These are phyloP conservation scores for Turritis glabra DNA, from an alignment of 345 rosid species.

Conservation along the genomic window DNA sequence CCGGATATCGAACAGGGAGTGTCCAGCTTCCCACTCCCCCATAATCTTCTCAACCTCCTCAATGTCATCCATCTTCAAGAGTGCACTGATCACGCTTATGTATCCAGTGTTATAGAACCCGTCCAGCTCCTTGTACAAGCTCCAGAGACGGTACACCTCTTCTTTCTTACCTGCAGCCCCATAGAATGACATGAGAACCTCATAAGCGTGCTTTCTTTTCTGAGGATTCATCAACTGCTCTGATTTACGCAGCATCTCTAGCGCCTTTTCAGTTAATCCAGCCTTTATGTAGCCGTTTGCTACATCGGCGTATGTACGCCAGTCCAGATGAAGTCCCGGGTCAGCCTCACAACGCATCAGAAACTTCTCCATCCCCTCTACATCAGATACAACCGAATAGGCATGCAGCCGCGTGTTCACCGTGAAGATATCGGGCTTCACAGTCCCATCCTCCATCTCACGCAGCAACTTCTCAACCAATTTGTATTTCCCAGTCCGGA, in stretches of 20 bases:
- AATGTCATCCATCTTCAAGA: slow-evolving; percentile 54
- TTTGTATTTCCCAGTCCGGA: slow-evolving; percentile 36
- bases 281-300: slow-evolving; percentile 56
- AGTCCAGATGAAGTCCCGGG: slow-evolving; percentile 41
- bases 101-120: slow-evolving; percentile 48
- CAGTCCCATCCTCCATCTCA: slow-evolving; percentile 58
- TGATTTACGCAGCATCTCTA: slow-evolving; percentile 46
- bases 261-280: slow-evolving; percentile 48
- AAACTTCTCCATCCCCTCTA: slow-evolving; percentile 60
- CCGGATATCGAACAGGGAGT: slow-evolving; percentile 41
- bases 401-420: slow-evolving; percentile 54
- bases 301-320: slow-evolving; percentile 46
- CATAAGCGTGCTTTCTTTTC: slow-evolving; percentile 38
- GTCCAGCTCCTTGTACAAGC: slow-evolving; percentile 43
- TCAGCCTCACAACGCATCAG: slow-evolving; percentile 49
- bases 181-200: slow-evolving; percentile 49
- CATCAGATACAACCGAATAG: slow-evolving; percentile 44
- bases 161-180: slow-evolving; percentile 48
- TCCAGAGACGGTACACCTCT: slow-evolving; percentile 62
- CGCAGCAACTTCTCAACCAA: slow-evolving; percentile 47
- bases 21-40: slow-evolving; percentile 57
- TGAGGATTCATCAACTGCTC: slow-evolving; percentile 38
- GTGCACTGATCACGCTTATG: slow-evolving; percentile 51
- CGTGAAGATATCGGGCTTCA: slow-evolving; percentile 41
- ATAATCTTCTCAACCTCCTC: slow-evolving; percentile 56